phyloP scores from a whole-genome alignment of 345 rosid species.

The Populus euphratica region DNA sequence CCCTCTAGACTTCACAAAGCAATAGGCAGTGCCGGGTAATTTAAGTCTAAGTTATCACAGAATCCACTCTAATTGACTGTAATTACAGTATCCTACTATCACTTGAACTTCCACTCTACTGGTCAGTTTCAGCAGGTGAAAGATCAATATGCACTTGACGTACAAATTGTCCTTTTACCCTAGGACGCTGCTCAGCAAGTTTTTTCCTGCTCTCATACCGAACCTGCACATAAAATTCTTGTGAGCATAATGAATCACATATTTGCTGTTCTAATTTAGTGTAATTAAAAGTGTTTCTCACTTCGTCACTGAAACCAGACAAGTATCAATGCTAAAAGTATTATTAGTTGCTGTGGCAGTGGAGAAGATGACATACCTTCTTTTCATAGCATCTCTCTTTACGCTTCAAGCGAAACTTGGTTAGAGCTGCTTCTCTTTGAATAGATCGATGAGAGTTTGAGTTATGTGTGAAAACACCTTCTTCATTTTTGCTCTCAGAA shows the following conservation, averaged over 20 bases:
- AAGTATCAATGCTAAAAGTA: background rate
- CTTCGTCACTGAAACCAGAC: background rate
- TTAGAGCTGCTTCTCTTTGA: constrained; percentile 86
- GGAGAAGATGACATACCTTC: constrained; percentile 49
- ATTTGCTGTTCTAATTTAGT: background rate
- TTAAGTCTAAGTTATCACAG: background rate
- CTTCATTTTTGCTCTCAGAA: constrained; percentile 53
- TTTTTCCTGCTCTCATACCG: constrained; percentile 73
- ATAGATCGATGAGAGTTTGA: constrained; percentile 46
- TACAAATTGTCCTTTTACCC: constrained; percentile 76
- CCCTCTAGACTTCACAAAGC: background rate
- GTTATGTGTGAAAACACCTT: constrained; percentile 24
- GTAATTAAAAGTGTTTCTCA: background rate
- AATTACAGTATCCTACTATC: constrained; percentile 3
- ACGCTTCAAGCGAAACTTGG: constrained; percentile 84
- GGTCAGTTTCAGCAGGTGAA: constrained; percentile 21
- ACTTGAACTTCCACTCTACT: constrained; percentile 15
- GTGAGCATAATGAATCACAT: background rate
- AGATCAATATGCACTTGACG: constrained; percentile 39
- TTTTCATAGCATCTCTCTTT: constrained; percentile 92
- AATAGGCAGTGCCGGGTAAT: background rate
- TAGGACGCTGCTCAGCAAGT: constrained; percentile 72
- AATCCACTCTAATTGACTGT: background rate
- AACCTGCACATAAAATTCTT: constrained; percentile 38
- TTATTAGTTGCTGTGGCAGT: background rate